A percentile compares a stretch with the other conserved stretches of the same genome.
Conservation (phyloP, 2,329 filamentous ascomycete genomes). For the Fusarium phyllophilum region DNA sequence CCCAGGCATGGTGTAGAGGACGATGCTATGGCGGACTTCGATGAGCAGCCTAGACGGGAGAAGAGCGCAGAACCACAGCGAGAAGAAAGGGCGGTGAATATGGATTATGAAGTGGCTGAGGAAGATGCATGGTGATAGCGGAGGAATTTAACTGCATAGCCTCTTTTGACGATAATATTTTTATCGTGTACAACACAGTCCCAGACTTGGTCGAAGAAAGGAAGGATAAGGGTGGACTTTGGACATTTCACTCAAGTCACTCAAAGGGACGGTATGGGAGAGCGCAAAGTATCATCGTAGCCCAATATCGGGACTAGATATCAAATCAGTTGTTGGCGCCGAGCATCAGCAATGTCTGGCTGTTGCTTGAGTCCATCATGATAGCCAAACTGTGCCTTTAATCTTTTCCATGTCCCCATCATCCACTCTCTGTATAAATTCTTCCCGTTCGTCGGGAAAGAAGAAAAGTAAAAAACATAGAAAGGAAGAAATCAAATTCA, state of each 20-base stretch:
- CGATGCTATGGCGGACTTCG: slow-evolving; percentile 41
- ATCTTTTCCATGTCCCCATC: background rate
- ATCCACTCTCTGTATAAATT: slow-evolving; percentile 5
- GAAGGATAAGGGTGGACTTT: background rate
- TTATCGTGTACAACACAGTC: background rate
- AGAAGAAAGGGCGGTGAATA: slow-evolving; percentile 51
- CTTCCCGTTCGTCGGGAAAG: slow-evolving; percentile 1
- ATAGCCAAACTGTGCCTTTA: slow-evolving; percentile 2
- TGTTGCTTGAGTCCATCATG: background rate
- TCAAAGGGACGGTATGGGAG: background rate
- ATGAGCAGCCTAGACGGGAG: slow-evolving; percentile 28
- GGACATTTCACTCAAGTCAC: slow-evolving; percentile 3
- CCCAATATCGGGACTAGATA: slow-evolving; percentile 30
- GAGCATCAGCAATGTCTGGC: background rate
- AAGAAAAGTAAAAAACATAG: background rate
- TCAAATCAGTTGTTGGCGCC: slow-evolving; percentile 25
- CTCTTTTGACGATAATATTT: background rate
- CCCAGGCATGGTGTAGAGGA: slow-evolving; percentile 29
- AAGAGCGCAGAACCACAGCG: slow-evolving; percentile 37
- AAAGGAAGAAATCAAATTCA: slow-evolving; percentile 25
- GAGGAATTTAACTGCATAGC: background rate
- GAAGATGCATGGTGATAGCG: slow-evolving; percentile 57
- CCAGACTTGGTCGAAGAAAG: background rate
- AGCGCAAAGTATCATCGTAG: slow-evolving; percentile 15
- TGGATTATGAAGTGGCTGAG: slow-evolving; percentile 66